Conservation (phyloP, 345 rosid genomes). For the Gossypium turneri region DNA sequence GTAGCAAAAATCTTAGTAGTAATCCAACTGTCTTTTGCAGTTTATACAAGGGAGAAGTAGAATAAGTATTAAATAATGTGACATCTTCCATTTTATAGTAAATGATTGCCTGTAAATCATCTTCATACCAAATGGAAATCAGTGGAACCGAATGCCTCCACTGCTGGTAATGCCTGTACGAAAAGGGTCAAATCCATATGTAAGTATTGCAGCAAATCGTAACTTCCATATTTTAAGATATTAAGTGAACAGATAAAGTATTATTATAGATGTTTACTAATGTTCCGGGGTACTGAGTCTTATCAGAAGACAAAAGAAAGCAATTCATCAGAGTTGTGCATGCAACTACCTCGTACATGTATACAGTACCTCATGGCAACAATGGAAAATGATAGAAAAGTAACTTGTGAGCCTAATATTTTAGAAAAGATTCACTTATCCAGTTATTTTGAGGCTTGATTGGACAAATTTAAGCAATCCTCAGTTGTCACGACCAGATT, state of each 20-base stretch:
- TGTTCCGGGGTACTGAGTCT: background rate
- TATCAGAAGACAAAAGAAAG: background rate
- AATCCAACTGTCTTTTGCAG: background rate
- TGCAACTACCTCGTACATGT: background rate
- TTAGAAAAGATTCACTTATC: background rate
- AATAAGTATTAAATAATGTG: background rate
- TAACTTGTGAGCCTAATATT: background rate
- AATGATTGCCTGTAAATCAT: background rate
- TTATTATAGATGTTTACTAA: background rate
- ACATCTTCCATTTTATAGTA: background rate
- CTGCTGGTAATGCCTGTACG: slow-evolving; percentile 58
- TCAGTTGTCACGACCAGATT: background rate
- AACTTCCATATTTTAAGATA: background rate
- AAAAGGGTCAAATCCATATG: background rate
- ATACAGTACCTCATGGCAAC: background rate
- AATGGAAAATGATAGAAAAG: background rate
- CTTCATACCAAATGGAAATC: slow-evolving; percentile 67
- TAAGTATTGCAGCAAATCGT: slow-evolving; percentile 8
- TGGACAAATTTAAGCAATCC: background rate
- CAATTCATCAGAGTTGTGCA: background rate
- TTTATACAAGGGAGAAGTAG: background rate
- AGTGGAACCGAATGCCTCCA: slow-evolving; percentile 64
- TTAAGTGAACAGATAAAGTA: background rate
- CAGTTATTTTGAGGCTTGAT: background rate
- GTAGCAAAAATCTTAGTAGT: background rate